A percentile compares a stretch with the other conserved stretches of the same genome.
Conservation (phyloP, 352 stramenopile species). For the Phytophthora meadii region DNA sequence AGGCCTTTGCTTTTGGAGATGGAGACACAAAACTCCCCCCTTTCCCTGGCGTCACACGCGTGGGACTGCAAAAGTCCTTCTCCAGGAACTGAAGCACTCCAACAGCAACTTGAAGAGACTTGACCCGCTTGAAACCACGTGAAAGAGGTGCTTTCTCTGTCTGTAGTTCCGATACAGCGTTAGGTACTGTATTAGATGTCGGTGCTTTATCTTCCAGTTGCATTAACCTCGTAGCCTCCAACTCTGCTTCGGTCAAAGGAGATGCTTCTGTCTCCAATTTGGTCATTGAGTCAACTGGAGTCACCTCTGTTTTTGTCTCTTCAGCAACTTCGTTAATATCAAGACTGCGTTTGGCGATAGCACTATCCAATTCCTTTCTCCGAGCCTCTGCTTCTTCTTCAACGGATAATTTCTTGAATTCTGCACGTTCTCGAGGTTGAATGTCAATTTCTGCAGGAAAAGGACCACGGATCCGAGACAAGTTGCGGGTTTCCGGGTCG, state of each 20-base stretch:
- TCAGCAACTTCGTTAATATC: conserved; percentile 45
- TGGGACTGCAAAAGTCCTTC: conserved; percentile 73
- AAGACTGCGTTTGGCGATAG: conserved; percentile 68
- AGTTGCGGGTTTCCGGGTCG: conserved; percentile 39
- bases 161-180: neutral
- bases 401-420: conserved; percentile 86
- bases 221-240: conserved; percentile 10
- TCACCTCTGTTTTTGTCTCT: neutral
- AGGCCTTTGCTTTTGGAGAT: conserved; percentile 2
- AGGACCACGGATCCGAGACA: conserved; percentile 53
- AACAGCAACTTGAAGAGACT: conserved; percentile 62
- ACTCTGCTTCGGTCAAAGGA: conserved; percentile 9
- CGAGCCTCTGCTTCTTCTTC: conserved; percentile 78
- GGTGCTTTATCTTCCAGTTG: conserved; percentile 26
- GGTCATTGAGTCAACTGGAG: neutral
- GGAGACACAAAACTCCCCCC: conserved; percentile 8
- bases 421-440: conserved; percentile 56
- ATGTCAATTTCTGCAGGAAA: conserved; percentile 60
- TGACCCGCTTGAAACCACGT: conserved; percentile 48
- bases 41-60: conserved; percentile 29
- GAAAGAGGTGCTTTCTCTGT: conserved; percentile 5
- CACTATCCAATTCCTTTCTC: conserved; percentile 60
- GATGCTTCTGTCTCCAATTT: conserved; percentile 1
- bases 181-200: neutral
- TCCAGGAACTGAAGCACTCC: conserved; percentile 75